Conservation (phyloP, 2,329 filamentous ascomycete species). For the Myriosclerotinia duriaeana region DNA sequence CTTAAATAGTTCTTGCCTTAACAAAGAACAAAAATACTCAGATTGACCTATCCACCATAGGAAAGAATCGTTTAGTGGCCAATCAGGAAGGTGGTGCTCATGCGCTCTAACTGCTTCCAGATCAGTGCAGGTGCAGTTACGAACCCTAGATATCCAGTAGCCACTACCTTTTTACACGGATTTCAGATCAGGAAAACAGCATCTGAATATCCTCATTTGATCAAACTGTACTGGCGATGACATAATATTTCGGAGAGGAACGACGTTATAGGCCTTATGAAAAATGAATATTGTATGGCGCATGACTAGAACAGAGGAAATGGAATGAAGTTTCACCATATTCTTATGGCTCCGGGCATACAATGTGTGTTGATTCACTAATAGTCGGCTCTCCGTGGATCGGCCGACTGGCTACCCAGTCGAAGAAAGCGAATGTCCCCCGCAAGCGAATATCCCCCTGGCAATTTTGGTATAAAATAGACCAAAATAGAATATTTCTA, state of each 20-base stretch:
- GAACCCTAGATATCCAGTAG: not conserved
- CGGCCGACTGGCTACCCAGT: too few species aligned
- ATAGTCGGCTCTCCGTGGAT: too few species aligned
- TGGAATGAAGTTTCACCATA: not conserved
- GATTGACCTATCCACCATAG: not conserved
- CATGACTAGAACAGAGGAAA: not conserved
- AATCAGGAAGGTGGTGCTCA: not conserved
- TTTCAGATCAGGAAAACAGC: not conserved
- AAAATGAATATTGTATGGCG: not conserved
- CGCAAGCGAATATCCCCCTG: too few species aligned
- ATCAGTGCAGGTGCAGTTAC: not conserved
- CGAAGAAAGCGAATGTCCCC: too few species aligned
- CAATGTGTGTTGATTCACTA: too few species aligned
- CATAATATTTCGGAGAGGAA: too few species aligned
- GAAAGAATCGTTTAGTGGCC: not conserved
- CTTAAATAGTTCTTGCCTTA: too few species aligned
- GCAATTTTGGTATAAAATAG: too few species aligned
- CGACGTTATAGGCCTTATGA: not conserved
- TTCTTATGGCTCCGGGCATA: not conserved
- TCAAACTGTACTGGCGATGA: not conserved
- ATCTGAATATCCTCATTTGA: not conserved
- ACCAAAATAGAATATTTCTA: too few species aligned
- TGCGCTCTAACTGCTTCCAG: not conserved
- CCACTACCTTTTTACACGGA: not conserved
- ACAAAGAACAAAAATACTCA: too few species aligned